phyloP scores from a whole-genome alignment of 1,139 yeast species.

The Geotrichum klebahnii region DNA sequence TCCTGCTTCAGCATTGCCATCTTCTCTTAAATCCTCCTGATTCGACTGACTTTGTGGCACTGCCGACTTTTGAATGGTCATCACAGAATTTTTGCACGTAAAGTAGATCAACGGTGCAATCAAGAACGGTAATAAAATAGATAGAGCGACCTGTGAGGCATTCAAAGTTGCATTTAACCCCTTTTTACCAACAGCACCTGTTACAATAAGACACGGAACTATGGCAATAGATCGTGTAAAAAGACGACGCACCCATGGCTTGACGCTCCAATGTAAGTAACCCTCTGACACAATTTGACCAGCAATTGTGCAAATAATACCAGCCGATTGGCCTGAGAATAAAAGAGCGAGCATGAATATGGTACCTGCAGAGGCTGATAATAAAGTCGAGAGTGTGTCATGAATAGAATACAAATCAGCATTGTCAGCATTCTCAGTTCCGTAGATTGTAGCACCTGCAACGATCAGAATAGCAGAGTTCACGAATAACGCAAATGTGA shows the following conservation, averaged over 20 bases:
- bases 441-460: slow-evolving; percentile 77
- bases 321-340: slow-evolving; percentile 97
- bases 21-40: neutral
- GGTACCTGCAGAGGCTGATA: slow-evolving; percentile 88
- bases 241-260: slow-evolving; percentile 81
- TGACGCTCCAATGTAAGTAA: slow-evolving; percentile 75
- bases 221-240: slow-evolving; percentile 82
- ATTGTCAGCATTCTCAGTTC: slow-evolving; percentile 65
- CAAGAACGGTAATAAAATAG: slow-evolving; percentile 66
- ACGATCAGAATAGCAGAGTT: slow-evolving; percentile 80
- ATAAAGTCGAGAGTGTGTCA: slow-evolving; percentile 61
- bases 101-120: slow-evolving; percentile 76
- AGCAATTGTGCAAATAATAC: slow-evolving; percentile 94
- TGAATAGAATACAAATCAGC: slow-evolving; percentile 89
- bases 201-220: slow-evolving; percentile 80
- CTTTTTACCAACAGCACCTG: slow-evolving; percentile 71
- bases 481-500: slow-evolving; percentile 79
- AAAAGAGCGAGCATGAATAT: slow-evolving; percentile 87
- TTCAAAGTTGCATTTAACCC: slow-evolving; percentile 78
- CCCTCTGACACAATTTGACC: slow-evolving; percentile 98
- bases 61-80: slow-evolving; percentile 52
- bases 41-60: too few relatives aligned
- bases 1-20: neutral
- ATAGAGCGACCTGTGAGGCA: slow-evolving; percentile 71
- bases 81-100: slow-evolving; percentile 58